Evolutionary conservation across 2,329 filamentous ascomycete genomes (phyloP).

Genomic region (Calonectria pseudoreteaudii): DNA sequence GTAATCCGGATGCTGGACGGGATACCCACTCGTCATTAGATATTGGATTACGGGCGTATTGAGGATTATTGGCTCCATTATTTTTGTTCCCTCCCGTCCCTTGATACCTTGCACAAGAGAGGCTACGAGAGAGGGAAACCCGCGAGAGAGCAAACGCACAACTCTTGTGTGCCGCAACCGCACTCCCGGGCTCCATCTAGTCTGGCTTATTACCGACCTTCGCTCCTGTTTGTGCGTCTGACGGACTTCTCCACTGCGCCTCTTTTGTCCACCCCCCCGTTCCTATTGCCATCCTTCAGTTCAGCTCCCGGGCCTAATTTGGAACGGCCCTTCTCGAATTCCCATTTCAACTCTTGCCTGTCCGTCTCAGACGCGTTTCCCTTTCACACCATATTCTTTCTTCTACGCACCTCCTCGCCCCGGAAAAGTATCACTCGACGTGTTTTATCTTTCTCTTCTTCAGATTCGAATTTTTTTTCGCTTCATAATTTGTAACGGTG

Average conservation of each 20-base stretch:
- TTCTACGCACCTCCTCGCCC: constrained; percentile 1
- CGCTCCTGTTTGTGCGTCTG: background rate
- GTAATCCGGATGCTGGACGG: constrained; percentile 2
- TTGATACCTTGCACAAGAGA: background rate
- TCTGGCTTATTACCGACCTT: constrained; percentile 9
- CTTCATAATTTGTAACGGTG: background rate
- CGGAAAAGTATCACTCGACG: constrained; percentile 1
- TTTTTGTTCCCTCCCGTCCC: background rate
- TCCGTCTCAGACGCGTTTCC: constrained; percentile 18
- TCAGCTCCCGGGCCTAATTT: constrained; percentile 26
- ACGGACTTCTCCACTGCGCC: constrained; percentile 19
- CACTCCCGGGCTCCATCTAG: constrained; percentile 1
- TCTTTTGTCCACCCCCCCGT: constrained; percentile 5
- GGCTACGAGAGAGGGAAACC: background rate
- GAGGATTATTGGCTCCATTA: constrained; percentile 17
- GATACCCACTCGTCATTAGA: constrained; percentile 19
- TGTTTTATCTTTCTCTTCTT: constrained; percentile 9
- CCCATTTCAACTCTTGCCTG: constrained; percentile 14
- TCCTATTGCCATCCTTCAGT: constrained; percentile 10
- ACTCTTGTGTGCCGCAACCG: background rate
- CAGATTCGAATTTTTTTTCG: background rate
- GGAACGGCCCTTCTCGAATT: constrained; percentile 22
- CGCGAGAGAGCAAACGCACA: background rate
- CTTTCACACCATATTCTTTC: constrained; percentile 14
- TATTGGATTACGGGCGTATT: constrained; percentile 14